phyloP scores from a whole-genome alignment of 306 rosid species.

The Casuarina cunninghamiana region DNA sequence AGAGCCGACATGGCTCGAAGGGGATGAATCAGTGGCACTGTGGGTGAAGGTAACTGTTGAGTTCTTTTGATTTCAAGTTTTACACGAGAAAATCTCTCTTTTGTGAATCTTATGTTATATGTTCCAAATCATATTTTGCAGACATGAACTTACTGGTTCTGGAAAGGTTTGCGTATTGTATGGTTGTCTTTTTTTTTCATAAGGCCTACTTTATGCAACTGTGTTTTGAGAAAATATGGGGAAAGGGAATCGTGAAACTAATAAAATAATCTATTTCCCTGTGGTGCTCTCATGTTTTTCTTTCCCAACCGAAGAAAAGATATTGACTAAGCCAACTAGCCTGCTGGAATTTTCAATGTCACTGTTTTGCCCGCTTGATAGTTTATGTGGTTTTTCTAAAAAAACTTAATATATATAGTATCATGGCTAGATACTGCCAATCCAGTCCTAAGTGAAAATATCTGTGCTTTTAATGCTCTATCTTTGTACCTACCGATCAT shows the following conservation, averaged over 20 bases:
- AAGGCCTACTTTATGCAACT: neutral
- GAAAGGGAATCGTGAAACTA: neutral
- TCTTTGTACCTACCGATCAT: neutral
- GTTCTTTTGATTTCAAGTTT: neutral
- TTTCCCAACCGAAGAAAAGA: neutral
- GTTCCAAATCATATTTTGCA: neutral
- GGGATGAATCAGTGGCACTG: conserved; percentile 82
- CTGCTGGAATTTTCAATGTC: neutral
- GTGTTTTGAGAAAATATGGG: neutral
- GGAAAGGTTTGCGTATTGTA: neutral
- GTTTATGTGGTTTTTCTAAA: neutral
- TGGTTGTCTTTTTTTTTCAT: neutral
- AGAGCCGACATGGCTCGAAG: conserved; percentile 84
- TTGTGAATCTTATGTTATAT: neutral
- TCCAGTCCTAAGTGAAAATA: neutral
- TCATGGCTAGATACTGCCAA: conserved; percentile 12
- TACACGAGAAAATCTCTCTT: neutral
- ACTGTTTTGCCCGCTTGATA: neutral
- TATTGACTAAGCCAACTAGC: neutral
- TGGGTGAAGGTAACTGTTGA: conserved; percentile 86
- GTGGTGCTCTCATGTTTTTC: neutral
- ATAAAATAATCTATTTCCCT: neutral
- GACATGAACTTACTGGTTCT: neutral
- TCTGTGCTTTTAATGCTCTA: neutral
- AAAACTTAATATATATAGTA: conserved; percentile 7